These are phyloP conservation scores for Zymoseptoria pseudotritici DNA, from an alignment of 2,329 filamentous ascomycete species.

Conservation along the genomic window DNA sequence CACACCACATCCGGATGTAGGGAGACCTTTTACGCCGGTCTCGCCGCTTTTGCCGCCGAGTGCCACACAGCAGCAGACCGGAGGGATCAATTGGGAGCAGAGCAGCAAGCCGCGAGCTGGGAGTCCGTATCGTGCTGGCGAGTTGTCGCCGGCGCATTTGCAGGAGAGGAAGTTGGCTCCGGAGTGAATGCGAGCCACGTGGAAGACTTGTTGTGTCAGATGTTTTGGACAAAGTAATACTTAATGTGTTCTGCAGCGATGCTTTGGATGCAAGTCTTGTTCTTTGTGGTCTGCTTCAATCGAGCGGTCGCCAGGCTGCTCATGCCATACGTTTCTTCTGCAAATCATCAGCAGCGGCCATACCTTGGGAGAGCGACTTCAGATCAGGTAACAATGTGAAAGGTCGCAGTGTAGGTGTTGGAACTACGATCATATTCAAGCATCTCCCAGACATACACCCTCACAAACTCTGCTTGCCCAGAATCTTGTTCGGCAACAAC, in stretches of 20 bases:
- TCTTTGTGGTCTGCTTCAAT: no score
- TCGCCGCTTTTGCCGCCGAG: neutral
- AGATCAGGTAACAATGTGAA: no score
- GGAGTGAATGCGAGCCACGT: neutral
- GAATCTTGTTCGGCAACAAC: slow-evolving; percentile 37
- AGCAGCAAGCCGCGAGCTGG: neutral
- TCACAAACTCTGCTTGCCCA: slow-evolving; percentile 31
- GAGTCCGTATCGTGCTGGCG: neutral
- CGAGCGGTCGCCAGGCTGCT: no score
- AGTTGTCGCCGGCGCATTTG: neutral
- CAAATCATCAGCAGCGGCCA: no score
- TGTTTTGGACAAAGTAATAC: neutral
- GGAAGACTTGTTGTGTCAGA: neutral
- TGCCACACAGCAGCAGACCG: neutral
- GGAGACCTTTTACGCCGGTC: neutral
- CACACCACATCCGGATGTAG: neutral
- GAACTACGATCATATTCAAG: no score
- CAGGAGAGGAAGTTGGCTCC: neutral
- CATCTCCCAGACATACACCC: neutral
- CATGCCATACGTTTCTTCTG: no score
- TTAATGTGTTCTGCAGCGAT: neutral
- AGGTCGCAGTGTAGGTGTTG: no score
- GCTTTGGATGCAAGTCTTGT: no score
- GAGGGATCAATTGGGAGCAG: neutral
- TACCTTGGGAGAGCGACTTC: no score